Base-by-base conservation (phyloP, 176 grass and related monocot genomes). In the Aegilops longissima region DNA sequence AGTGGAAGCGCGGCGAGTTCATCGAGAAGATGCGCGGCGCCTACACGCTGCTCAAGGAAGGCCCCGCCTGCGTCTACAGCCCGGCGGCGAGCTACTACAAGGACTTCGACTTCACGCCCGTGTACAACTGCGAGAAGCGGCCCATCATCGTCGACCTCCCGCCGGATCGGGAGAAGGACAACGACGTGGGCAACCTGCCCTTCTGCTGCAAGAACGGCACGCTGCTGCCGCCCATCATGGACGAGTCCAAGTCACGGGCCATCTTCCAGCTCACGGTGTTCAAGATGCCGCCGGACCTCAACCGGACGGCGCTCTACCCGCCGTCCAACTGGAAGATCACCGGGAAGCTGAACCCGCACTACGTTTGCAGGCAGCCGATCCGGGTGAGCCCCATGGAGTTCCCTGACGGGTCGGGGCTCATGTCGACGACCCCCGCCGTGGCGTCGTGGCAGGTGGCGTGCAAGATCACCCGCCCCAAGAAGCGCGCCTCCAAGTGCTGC, bases 201-300 rank as follows among this genome's bases (percentile, higher is more conserved):
- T 96, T 88, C 65, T 98, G 97, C 58, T 98, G 97, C 87, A 98
- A 94, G 92, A 99, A 99, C 58, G 94, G 97, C 70, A 94, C 87
- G 13, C 94, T 99, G 12, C 92, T 99, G 14, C 89, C 97, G 1
- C 87, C 82, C 3, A 79, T 70, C 67, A 98, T 98, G 97, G 88
- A 98, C 82, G 38, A 74, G 2, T 82, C 78, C 88, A 85, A 79
- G 79, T 96, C 97, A 10, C 91, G 73, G 8, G 94, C 97, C 79
- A 56, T 89, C 80, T 99, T 99, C 84, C 97, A 96, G 87, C 80
- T 99, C 7, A 85, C 89, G 18, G 97, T 99, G 8, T 94, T 63
- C 87, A 99, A 99, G 91, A 38, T 99, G 68, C 94, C 94, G 14
- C 97, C 97, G 18, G 97, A 99, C 80, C 92, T 99, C 17, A 96